Conservation (phyloP, 148 eudicot species). For the Camellia japonica region DNA sequence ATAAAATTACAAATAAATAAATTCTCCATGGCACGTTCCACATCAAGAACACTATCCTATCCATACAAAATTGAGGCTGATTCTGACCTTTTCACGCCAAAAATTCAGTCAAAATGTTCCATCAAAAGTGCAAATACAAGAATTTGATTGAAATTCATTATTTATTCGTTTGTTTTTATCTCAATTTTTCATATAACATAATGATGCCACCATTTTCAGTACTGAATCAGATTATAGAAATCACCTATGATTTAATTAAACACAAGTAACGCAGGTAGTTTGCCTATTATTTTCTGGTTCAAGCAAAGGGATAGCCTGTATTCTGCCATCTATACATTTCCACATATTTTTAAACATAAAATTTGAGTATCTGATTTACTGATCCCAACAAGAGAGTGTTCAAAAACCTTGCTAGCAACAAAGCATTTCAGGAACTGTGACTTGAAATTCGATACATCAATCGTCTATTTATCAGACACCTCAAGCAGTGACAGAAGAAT, state of each 20-base stretch:
- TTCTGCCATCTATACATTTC: not conserved
- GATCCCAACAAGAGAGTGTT: not conserved
- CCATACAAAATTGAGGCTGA: not conserved
- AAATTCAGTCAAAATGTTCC: not conserved
- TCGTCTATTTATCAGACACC: not conserved
- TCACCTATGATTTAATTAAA: no score
- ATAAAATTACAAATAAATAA: no score
- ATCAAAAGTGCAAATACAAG: not conserved
- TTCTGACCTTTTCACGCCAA: not conserved
- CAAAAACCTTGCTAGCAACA: not conserved
- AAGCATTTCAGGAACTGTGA: not conserved
- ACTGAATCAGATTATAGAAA: no score
- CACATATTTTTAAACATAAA: not conserved
- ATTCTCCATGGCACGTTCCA: no score
- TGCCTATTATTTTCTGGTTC: not conserved
- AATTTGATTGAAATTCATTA: not conserved
- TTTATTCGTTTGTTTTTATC: no score
- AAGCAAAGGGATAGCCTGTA: not conserved
- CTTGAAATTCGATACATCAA: not conserved
- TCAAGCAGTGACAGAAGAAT: constrained; percentile 43
- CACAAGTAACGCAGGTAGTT: no score
- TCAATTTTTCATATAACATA: no score
- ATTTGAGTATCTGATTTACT: not conserved
- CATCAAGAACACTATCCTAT: not conserved
- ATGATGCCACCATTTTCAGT: no score